These are phyloP conservation scores for Cladosporium phlei DNA, from an alignment of 2,329 filamentous ascomycete genomes.

Conservation along the genomic window DNA sequence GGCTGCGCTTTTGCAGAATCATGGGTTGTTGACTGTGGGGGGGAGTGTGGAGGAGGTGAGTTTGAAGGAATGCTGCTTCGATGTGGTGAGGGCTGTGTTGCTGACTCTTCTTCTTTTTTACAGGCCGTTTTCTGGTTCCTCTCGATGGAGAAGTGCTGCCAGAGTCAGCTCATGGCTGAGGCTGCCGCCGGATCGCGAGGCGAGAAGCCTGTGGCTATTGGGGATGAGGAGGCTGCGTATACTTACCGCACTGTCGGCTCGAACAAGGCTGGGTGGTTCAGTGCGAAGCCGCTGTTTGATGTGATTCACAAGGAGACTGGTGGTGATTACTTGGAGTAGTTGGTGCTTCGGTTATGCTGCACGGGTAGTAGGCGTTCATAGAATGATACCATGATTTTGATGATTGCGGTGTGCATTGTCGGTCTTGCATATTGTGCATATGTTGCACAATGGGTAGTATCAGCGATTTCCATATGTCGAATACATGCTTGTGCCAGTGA, in stretches of 20 bases:
- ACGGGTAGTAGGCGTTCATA: neutral
- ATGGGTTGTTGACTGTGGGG: conserved; percentile 43
- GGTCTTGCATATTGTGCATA: too few species aligned
- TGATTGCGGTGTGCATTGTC: too few species aligned
- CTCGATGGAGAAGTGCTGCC: conserved; percentile 38
- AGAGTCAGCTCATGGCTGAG: conserved; percentile 48
- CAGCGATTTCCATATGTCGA: too few species aligned
- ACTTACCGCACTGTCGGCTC: conserved; percentile 64
- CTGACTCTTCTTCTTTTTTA: neutral
- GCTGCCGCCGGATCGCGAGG: conserved; percentile 59
- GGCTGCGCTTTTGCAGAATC: conserved; percentile 40
- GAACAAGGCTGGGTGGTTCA: conserved; percentile 62
- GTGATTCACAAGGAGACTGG: conserved; percentile 58
- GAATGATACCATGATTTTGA: neutral
- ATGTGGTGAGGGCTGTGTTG: neutral
- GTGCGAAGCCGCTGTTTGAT: conserved; percentile 67
- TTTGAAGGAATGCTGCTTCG: neutral
- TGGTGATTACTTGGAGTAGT: conserved; percentile 48
- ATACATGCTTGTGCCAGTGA: too few species aligned
- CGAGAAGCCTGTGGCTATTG: conserved; percentile 60
- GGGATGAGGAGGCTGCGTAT: conserved; percentile 61
- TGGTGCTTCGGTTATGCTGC: too few species aligned
- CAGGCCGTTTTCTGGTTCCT: conserved; percentile 40
- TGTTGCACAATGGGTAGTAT: too few species aligned
- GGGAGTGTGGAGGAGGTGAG: conserved; percentile 36